Evolutionary conservation across 495 filamentous ascomycete species (phyloP), one percentile per base, ranked within the genome.

Genomic region (Penicillium herquei): DNA sequence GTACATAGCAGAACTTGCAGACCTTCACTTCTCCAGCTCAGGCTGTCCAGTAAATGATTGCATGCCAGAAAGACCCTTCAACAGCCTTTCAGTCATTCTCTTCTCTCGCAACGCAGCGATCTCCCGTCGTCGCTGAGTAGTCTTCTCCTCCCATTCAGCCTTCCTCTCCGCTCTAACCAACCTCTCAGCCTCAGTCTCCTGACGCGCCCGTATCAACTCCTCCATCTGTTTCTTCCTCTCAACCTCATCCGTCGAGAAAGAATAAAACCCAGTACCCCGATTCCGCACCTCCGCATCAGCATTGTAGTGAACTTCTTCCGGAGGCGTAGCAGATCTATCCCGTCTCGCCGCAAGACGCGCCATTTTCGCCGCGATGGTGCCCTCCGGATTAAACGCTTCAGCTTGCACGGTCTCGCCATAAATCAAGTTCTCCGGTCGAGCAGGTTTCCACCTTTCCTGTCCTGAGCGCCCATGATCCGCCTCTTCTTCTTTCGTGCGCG

Each of bases 251-350:
- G 72, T 78, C 26, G 85, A 88, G 65, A 98, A 98, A 33, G 81
- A 79, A 68, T 92, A 97, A 67, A 96, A 98, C 0, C 91, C 95
- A 7, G 88, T 87, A 0, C 94, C 95, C 65, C 92, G 93, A 39
- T 84, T 89, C 48, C 94, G 76, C 32, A 94, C 85, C 78, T 98
- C 94, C 51, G 73, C 76, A 54, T 77, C 81, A 0, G 90, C 90
- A 72, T 96, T 87, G 70, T 96, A 98, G 68, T 98, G 95, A 68
- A 73, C 73, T 44, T 85, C 80, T 11, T 84, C 83, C 17, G 91
- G 91, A 51, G 91, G 91, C 45, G 91, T 96, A 10, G 82, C 67
- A 44, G 81, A 84, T 30, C 84, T 78, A 68, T 96, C 92, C 16
- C 91, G 77, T 62, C 87, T 86, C 53, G 76, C 70, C 13, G 91